Evolutionary conservation across 805 yeast genomes (phyloP).

Genomic region (Cyberlindnera maclurae): DNA sequence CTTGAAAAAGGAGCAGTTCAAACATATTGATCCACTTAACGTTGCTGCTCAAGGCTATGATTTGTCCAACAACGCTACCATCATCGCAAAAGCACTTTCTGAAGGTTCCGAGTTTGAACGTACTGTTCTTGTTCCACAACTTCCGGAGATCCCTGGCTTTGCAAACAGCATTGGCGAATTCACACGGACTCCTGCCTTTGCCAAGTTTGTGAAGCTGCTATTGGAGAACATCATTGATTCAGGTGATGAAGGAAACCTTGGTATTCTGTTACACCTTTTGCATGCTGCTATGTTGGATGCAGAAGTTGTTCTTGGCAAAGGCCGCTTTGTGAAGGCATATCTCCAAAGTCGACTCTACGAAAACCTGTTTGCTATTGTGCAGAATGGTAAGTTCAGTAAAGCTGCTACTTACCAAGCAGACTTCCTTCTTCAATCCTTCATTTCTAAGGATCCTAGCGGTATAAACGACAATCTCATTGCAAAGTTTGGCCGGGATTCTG

Average conservation of each 20-base stretch:
- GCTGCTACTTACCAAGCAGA: conserved; percentile 49
- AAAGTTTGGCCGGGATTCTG: conserved; percentile 50
- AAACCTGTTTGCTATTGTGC: conserved; percentile 35
- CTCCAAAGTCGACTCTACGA: conserved; percentile 28
- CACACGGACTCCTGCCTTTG: conserved; percentile 45
- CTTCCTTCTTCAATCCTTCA: conserved; percentile 41
- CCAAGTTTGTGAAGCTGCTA: conserved; percentile 50
- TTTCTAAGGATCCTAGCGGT: conserved; percentile 38
- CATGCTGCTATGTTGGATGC: conserved; percentile 58
- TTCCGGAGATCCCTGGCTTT: conserved; percentile 19
- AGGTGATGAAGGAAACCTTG: conserved; percentile 47
- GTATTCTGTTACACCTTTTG: conserved; percentile 56
- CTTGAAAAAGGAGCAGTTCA: conserved; percentile 40
- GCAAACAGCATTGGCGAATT: conserved; percentile 42
- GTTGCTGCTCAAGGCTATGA: conserved; percentile 38
- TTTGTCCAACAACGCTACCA: conserved; percentile 43
- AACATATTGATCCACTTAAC: conserved; percentile 52
- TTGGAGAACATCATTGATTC: conserved; percentile 44
- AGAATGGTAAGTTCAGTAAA: conserved; percentile 41
- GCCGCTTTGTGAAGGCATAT: conserved; percentile 37
- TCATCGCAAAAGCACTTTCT: conserved; percentile 39
- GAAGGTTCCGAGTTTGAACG: conserved; percentile 22
- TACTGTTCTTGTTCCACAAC: conserved; percentile 43
- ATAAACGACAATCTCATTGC: conserved; percentile 45
- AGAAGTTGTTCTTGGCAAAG: conserved; percentile 34